Base-by-base conservation (phyloP, 2,329 filamentous ascomycete species). In the Arthrobotrys musiformis region DNA sequence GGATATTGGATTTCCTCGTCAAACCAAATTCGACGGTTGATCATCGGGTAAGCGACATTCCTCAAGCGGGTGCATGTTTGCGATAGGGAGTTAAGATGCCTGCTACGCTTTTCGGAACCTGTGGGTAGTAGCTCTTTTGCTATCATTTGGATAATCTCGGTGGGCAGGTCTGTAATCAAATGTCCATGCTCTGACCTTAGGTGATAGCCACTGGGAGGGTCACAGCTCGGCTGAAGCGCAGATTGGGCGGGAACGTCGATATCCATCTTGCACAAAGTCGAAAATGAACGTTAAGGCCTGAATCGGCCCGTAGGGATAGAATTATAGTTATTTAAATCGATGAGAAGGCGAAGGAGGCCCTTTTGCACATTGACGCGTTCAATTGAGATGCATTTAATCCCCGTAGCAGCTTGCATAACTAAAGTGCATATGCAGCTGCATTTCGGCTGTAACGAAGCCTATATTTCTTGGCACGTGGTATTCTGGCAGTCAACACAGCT, bases 31-130 rank as follows among this genome's bases (percentile, higher is more conserved):
- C 64, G 63, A 13, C 70, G 70, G n/a, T 69, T 56, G 19, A 60
- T 24, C 2, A 76, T 35, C 13, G 70, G 70, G 15, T 69, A 69
- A 5, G 40, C 37, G 19, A 76, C 44, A 56, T 17, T 30, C 3
- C 70, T 56, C 11, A 76, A 48, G 5, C 35, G 24, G 8, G 46
- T 48, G 17, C 63, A 76, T 42, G 70, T 76, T 52, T 76, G 70
- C 4, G 63, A 44, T 0, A 76, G 35, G 1, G 56, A 69, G 9
- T 58, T 58, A 11, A 76, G 63, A 50, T 37, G 22, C 1, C 46
- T 60, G 17, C 42, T 7, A 9, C 30, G 17, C 6, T 60, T 46
- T 0, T 9, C 7, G 0, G 26, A 26, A n/a, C 4, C 7, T 5
- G 22, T 42, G 3, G 54, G 37, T 24, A 19, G 9, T 0, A 76